Evolutionary conservation across 345 rosid genomes (phyloP).

Genomic region (Salix viminalis): DNA sequence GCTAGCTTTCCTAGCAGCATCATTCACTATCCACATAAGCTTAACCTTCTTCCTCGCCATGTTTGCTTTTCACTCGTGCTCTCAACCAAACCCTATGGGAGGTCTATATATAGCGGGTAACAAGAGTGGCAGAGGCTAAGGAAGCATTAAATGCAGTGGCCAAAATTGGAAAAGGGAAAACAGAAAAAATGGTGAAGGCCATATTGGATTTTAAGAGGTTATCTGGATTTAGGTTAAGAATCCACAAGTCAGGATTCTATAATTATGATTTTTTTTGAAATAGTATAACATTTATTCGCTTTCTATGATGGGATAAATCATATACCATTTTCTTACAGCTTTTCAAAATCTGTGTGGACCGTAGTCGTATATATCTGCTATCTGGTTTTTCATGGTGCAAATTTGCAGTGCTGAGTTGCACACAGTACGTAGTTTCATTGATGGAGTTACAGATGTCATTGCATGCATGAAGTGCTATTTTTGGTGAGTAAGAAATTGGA

Average conservation of each 20-base stretch:
- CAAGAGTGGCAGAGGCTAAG: neutral
- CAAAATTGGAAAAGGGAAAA: neutral
- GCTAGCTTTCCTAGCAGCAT: constrained; percentile 38
- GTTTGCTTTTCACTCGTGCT: constrained; percentile 5
- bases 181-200: neutral
- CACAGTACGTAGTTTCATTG: neutral
- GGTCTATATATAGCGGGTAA: constrained; percentile 1
- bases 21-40: constrained; percentile 35
- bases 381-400: neutral
- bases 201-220: neutral
- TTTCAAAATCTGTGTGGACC: neutral
- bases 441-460: neutral
- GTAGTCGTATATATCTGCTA: neutral
- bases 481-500: no score
- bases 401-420: neutral
- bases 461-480: no score
- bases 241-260: constrained; percentile 7
- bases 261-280: constrained; percentile 4
- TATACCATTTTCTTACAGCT: neutral
- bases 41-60: constrained; percentile 53
- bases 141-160: neutral
- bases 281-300: constrained; percentile 4
- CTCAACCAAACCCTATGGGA: neutral
- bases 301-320: constrained; percentile 1
- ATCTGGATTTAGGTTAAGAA: constrained; percentile 3